These are phyloP conservation scores for Geotrichum citri-aurantii DNA, from an alignment of 1,139 yeast species.

Conservation along the genomic window DNA sequence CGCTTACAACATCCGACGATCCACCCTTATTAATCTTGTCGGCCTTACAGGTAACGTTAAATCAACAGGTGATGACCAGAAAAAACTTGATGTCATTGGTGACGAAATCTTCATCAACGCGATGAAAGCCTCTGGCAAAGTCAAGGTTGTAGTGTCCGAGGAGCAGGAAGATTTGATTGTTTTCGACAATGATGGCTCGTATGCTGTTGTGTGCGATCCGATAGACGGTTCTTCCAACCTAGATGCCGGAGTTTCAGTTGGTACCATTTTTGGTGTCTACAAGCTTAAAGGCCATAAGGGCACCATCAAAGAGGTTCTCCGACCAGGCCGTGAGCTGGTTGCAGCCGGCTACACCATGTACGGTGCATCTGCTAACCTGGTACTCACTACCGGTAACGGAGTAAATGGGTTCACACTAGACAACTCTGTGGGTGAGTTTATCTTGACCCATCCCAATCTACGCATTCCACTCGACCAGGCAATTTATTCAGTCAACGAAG, in stretches of 20 bases:
- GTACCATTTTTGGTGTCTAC: conserved; percentile 92
- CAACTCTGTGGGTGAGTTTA: conserved; percentile 81
- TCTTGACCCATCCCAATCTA: conserved; percentile 78
- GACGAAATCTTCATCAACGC: conserved; percentile 96
- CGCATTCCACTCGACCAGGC: conserved; percentile 57
- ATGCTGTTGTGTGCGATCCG: conserved; percentile 97
- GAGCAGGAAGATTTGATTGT: conserved; percentile 94
- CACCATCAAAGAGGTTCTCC: conserved; percentile 77
- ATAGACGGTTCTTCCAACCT: conserved; percentile 94
- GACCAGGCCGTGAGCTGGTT: conserved; percentile 89
- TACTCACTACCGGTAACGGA: conserved; percentile 86
- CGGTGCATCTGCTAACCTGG: conserved; percentile 95
- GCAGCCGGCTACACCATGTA: conserved; percentile 98
- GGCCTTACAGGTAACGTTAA: conserved; percentile 81
- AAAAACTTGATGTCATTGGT: conserved; percentile 92
- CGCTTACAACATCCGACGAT: conserved; percentile 90
- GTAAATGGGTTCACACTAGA: conserved; percentile 94
- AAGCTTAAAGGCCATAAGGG: conserved; percentile 66
- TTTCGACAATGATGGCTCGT: conserved; percentile 66
- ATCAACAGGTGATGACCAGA: conserved; percentile 93
- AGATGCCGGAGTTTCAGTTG: conserved; percentile 98
- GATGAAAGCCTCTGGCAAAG: conserved; percentile 88
- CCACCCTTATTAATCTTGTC: conserved; percentile 87
- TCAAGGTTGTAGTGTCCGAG: conserved; percentile 83
- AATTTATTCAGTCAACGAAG: conserved; percentile 91